Base-by-base conservation (phyloP, 192 early-diverging fungal genomes). In the Mortierella alpina region DNA sequence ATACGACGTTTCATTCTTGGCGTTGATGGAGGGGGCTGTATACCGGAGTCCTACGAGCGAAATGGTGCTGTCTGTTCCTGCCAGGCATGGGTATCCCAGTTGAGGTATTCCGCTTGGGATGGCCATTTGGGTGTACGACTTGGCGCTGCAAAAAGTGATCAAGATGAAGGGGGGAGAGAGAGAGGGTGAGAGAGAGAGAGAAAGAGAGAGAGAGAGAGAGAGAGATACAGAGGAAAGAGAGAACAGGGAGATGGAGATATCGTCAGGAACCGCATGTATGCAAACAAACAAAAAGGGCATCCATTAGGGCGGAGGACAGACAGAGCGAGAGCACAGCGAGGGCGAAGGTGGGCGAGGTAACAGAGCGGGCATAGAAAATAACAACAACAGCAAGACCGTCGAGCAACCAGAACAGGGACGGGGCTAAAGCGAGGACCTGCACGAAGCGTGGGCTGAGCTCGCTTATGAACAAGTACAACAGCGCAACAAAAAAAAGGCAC, bases 41-140 rank as follows among this genome's bases (percentile, higher is more conserved):
- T 59, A 69, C 23, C 63, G 54, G 47, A 80, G 77, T 13, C 77
- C 77, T 18, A 72, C 77, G 48, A 80, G 59, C 13, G 59, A 52
- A 18, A 68, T 46, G 9, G 59, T 47, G 20, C 15, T 42, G 14
- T 68, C 42, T 4, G 50, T 51, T 7, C 64, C 57, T 7, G 77
- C 77, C 18, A 80, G 44, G 22, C 77, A 80, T n/a, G 77, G 77
- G 55, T 72, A 80, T 68, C 77, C 77, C 54, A 80, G 66, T 15
- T 62, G 51, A 6, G 70, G 66, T 62, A 68, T 52, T 55, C 20
- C 22, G 49, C 13, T 60, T 17, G 4, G 50, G 12, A 23, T 50
- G 45, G 31, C 65, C 23, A 7, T 58, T 51, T 54, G 51, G 17
- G 42, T 17, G 5, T 55, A 47, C 3, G 57, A 40, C n/a, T 45